Evolutionary conservation across 441 rosid genomes (phyloP), one percentile per base, ranked within the genome.

Genomic region (Euphorbia celastroides): DNA sequence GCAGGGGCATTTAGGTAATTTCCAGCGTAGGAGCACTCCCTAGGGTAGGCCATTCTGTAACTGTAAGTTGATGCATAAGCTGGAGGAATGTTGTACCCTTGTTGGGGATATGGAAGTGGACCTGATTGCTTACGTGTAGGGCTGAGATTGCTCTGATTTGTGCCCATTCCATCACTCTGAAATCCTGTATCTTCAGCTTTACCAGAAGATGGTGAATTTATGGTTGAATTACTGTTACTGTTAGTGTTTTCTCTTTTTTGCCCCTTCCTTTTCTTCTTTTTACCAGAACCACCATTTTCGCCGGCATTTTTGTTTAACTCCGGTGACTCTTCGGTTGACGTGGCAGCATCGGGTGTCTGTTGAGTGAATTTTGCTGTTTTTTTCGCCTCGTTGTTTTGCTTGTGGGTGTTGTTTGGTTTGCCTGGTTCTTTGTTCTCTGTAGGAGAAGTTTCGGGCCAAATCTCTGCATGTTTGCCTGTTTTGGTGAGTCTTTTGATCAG

Each of bases 401-500:
- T 38, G 4, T 59, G 61, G 23, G 20, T 52, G 73, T 12, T 30
- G 20, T 60, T 60, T 19, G 64, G 59, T 70, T 55, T 34, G 10
- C 60, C 36, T 36, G 65, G 17, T 50, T 58, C 62, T 23, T 66
- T 61, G 56, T 60, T 64, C 57, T 66, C n/a, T 32, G 48, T 38
- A n/a, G 57, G 5, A 9, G 22, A 25, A 5, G 69, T 75, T 66
- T 82, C 78, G 0, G 82, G 82, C 87, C 86, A 83, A 56, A 82
- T 75, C 83, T 84, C 84, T 19, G 86, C 95, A 59, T 55, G 76
- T 60, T 86, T 88, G 8, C 92, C 88, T 3, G 79, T 75, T 34
- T 68, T 83, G 5, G 61, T 60, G 58, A 86, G 86, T 75, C 77
- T 86, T 80, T 79, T 80, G 63, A 88, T 77, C 38, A 88, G 81